Percentiles rank a stretch among this genome's conserved stretches.
These are phyloP conservation scores for Aspergillus fructus DNA, from an alignment of 2,329 filamentous ascomycete species.

Conservation along the genomic window DNA sequence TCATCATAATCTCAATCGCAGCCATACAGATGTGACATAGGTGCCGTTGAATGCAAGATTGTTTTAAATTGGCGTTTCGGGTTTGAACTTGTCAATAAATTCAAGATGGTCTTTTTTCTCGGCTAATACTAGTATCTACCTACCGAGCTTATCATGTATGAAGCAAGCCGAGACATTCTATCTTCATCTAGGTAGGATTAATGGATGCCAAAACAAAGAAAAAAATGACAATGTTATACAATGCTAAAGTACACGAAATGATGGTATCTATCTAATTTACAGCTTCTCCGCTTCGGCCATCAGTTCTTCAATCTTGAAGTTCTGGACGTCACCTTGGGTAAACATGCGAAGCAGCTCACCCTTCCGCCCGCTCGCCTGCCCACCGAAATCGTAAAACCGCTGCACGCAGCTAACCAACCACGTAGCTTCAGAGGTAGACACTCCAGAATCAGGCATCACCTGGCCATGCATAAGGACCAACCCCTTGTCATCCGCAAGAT, in stretches of 20 bases:
- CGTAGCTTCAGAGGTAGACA: slow-evolving; percentile 77
- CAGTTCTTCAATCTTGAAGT: slow-evolving; percentile 80
- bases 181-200: background rate
- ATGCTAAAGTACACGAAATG: background rate
- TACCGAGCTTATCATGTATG: background rate
- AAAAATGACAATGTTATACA: slow-evolving; percentile 4
- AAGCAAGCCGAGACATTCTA: background rate
- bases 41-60: background rate
- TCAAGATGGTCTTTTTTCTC: background rate
- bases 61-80: slow-evolving; percentile 1
- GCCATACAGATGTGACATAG: slow-evolving; percentile 2
- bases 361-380: slow-evolving; percentile 60
- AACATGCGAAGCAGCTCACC: slow-evolving; percentile 78
- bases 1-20: slow-evolving; percentile 8
- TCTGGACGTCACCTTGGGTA: slow-evolving; percentile 66
- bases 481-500: slow-evolving; percentile 71
- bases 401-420: slow-evolving; percentile 93
- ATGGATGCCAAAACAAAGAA: background rate
- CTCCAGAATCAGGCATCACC: slow-evolving; percentile 72
- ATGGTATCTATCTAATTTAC: slow-evolving; percentile 25
- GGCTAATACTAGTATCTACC: background rate
- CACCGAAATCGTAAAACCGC: slow-evolving; percentile 74
- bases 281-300: slow-evolving; percentile 87
- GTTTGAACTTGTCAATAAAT: background rate
- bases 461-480: slow-evolving; percentile 83